phyloP scores from a whole-genome alignment of 1,139 yeast genomes.

The Yamadazyma taylorii region DNA sequence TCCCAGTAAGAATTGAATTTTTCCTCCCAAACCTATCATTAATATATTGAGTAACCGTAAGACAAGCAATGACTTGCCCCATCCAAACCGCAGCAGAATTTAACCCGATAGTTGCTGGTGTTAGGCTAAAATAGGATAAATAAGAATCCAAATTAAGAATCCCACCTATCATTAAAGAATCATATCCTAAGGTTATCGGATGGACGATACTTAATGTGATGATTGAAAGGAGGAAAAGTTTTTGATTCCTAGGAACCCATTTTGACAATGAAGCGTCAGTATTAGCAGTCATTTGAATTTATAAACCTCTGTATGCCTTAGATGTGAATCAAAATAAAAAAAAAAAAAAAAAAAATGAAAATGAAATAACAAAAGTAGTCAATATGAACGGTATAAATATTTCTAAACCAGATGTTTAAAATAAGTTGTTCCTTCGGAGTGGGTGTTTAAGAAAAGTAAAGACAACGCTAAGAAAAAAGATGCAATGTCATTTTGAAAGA shows the following conservation, averaged over 20 bases:
- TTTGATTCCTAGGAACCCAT: constrained; percentile 10
- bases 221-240: constrained; percentile 7
- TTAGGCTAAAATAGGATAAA: constrained; percentile 13
- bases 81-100: constrained; percentile 18
- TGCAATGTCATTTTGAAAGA: too few relatives aligned
- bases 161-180: constrained; percentile 15
- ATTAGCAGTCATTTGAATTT: too few relatives aligned
- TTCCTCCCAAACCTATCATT: constrained; percentile 18
- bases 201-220: constrained; percentile 13
- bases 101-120: constrained; percentile 16
- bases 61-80: constrained; percentile 14
- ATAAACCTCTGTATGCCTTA: too few relatives aligned
- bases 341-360: too few relatives aligned
- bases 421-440: too few relatives aligned
- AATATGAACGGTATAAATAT: too few relatives aligned
- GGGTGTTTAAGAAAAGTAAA: too few relatives aligned
- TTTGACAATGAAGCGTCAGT: constrained; percentile 7
- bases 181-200: constrained; percentile 17
- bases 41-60: constrained; percentile 9
- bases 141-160: constrained; percentile 17
- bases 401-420: too few relatives aligned
- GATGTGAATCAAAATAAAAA: too few relatives aligned
- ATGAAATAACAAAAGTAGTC: too few relatives aligned
- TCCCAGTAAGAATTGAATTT: constrained; percentile 13
- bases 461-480: too few relatives aligned